Base-by-base conservation (phyloP, 2,329 filamentous ascomycete species). In the Daldinia eschscholtzii region DNA sequence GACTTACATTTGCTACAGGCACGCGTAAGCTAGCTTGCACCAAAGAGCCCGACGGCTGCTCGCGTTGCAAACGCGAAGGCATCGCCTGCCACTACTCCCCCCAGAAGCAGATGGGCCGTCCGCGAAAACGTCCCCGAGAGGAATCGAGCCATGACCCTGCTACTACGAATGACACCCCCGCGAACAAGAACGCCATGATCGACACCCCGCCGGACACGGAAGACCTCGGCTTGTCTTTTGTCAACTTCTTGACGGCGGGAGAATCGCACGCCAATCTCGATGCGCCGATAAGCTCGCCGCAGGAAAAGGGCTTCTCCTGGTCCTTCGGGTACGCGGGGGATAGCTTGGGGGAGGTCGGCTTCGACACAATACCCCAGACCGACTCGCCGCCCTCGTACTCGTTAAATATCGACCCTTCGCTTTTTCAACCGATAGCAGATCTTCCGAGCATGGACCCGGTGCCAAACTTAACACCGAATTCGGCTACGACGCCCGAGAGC, bases 41-140 rank as follows among this genome's bases (percentile, higher is more conserved):
- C 44, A 91, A 91, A 74, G 87, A 91, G 72, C 76, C 81, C 1
- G 83, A 85, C 59, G 88, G 88, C 63, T 91, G 89, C 76, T 79
- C 82, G 6, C 84, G 89, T 64, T 91, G 89, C 75, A 82, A 80
- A 61, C 83, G 82, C 63, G 89, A 91, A 72, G 83, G 82, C 64
- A 84, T 90, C 46, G 62, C 67, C 46, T 91, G 89, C 74, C 82
- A 87, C 70, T 91, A 91, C 78, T 91, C 88, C 6, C 81, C 84
- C 12, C 89, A 91, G 76, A 91, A 91, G 78, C 87, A 82, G 44
- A 91, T 91, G 89, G 89, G 89, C 3, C 83, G 89, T 46, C 89
- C 89, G 23, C 82, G 88, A 62, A 91, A 91, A 79, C 82, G 87
- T 64, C 83, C 80, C 41, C 77, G 78, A 60, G 76, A 79, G 9